Percentiles rank a stretch among this genome's conserved stretches.
phyloP scores from a whole-genome alignment of 1,284 basidiomycete genomes.

The Ganoderma leucocontextum region DNA sequence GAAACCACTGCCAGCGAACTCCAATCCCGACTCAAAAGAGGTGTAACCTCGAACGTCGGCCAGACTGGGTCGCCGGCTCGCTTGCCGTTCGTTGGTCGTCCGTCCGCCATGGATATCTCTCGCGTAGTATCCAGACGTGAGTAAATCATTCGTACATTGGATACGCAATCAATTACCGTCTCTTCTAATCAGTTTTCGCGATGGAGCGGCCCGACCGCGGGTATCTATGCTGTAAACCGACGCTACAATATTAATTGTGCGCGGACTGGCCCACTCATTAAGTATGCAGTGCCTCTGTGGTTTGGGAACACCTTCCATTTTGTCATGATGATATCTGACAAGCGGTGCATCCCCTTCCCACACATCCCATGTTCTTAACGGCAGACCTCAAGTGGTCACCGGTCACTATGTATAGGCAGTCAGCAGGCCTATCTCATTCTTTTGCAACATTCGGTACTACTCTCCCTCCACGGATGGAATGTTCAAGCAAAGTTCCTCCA shows the following conservation, averaged over 20 bases:
- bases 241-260: not conserved
- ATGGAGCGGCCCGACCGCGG: not conserved
- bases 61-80: not conserved
- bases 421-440: not conserved
- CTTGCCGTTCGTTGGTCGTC: not conserved
- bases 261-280: not conserved
- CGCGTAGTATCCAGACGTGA: conserved; percentile 1
- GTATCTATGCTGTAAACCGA: not conserved
- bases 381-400: not conserved
- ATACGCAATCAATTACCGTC: conserved; percentile 2
- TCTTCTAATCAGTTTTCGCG: conserved; percentile 2
- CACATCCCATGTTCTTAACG: not conserved
- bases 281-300: not conserved
- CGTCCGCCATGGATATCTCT: not conserved
- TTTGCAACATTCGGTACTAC: not conserved
- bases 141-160: conserved; percentile 1
- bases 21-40: not conserved
- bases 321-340: not conserved
- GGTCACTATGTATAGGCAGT: not conserved
- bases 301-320: not conserved
- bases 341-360: not conserved
- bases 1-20: not conserved
- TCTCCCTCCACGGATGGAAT: not conserved
- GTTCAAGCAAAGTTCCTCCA: not conserved
- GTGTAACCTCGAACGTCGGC: not conserved